phyloP scores from a whole-genome alignment of 768 basidiomycete genomes.

The Mycena albidolilacea region DNA sequence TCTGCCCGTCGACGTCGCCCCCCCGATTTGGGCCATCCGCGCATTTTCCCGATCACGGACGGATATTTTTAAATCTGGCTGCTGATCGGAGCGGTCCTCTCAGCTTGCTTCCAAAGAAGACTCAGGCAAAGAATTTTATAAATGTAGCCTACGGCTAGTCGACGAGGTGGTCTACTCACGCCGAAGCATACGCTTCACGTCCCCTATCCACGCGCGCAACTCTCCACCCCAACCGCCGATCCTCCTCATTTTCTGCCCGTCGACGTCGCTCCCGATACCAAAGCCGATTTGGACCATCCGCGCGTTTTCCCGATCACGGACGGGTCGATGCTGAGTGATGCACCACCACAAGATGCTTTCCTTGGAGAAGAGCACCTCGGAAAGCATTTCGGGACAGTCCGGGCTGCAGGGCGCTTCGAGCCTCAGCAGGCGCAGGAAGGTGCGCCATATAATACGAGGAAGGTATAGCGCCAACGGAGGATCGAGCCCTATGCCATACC shows the following conservation, averaged over 20 bases:
- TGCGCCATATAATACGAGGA: conserved; percentile 69
- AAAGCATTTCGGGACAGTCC: conserved; percentile 62
- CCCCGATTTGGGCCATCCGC: conserved; percentile 55
- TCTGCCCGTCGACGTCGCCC: conserved; percentile 45
- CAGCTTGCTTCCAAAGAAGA: background rate
- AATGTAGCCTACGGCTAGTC: background rate
- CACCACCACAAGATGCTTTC: conserved; percentile 70
- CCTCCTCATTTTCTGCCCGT: conserved; percentile 58
- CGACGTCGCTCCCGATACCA: conserved; percentile 47
- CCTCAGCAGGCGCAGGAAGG: conserved; percentile 60
- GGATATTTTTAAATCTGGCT: conserved; percentile 4
- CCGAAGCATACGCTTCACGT: conserved; percentile 50
- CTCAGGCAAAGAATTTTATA: background rate
- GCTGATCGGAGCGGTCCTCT: too few species aligned
- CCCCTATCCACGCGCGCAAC: conserved; percentile 56
- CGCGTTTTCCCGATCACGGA: conserved; percentile 44
- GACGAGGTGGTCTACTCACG: conserved; percentile 4
- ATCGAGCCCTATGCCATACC: conserved; percentile 70
- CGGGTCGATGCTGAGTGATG: conserved; percentile 55
- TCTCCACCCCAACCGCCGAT: conserved; percentile 68
- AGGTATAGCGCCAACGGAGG: conserved; percentile 75
- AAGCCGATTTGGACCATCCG: conserved; percentile 53
- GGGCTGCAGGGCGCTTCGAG: conserved; percentile 58
- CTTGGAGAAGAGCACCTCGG: conserved; percentile 60
- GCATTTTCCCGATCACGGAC: conserved; percentile 47